Base-by-base conservation (phyloP, 371 early-diverging fungal genomes). In the Mortierella sp. region DNA sequence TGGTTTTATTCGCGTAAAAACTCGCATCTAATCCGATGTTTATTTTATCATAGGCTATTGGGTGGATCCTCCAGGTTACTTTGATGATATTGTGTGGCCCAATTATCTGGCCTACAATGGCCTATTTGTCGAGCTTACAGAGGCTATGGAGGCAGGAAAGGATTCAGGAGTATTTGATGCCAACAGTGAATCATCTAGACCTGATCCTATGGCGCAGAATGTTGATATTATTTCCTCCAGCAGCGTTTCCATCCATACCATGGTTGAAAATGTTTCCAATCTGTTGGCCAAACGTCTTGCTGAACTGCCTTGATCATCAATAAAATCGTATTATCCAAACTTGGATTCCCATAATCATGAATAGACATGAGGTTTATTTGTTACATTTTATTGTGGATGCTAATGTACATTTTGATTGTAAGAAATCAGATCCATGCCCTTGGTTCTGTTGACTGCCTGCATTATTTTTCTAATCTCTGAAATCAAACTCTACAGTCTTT, bases 51-150 rank as follows among this genome's bases (percentile, higher is more conserved):
- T 76, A 86, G 92, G 90, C 0, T 90, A 90, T 54, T 94, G 95
- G 96, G 79, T 70, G 0, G 96, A 96, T 81, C 95, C 96, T n/a
- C 94, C 95, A 1, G 89, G 87, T 2, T 96, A 95, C 72, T 96
- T 95, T 85, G 93, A 94, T 64, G 70, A 84, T 2, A 85, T 94
- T 70, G 96, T 96, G 5, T 96, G 94, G 94, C 95, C 96, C 13
- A 87, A 93, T 60, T 95, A 90, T 77, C 45, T 89, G 4, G 69
- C 80, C 29, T 88, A 88, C 74, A 90, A 93, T 70, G 45, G 59
- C 9, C 70, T 66, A 0, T 70, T 87, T 31, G 70, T 84, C 19
- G 57, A 70, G 9, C n/a, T 70, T 4, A 64, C 57, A 23, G 64
- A 68, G 4, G 62, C 70, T 0, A 61, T 60, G 54, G 70, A 64